These are phyloP conservation scores for Jacaranda mimosifolia DNA, from an alignment of 257 asterid genomes.

Conservation along the genomic window DNA sequence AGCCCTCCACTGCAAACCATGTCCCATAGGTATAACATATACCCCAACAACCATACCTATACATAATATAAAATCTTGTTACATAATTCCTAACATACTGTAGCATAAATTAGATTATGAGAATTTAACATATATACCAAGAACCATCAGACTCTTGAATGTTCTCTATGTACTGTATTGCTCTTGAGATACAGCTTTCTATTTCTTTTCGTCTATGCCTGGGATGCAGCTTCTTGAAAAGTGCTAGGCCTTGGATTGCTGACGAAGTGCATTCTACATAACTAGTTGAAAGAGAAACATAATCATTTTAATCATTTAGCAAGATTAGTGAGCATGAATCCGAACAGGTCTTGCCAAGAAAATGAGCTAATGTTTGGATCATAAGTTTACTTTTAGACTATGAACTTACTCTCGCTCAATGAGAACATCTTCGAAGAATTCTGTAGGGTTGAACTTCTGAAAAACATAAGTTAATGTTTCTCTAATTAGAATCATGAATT, in stretches of 20 bases:
- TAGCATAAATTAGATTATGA: background rate
- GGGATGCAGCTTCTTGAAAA: conserved; percentile 53
- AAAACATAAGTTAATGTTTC: background rate
- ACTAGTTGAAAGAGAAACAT: conserved; percentile 31
- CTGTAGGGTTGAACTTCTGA: conserved; percentile 65
- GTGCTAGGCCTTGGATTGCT: conserved; percentile 52
- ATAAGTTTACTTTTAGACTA: background rate
- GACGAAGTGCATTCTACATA: conserved; percentile 71
- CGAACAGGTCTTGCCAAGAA: background rate
- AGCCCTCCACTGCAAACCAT: conserved; percentile 59
- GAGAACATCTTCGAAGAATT: conserved; percentile 54
- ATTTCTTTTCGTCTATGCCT: conserved; percentile 52
- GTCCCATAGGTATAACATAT: conserved; percentile 67
- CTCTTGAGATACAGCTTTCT: conserved; percentile 50
- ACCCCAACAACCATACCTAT: conserved; percentile 69
- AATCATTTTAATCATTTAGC: background rate
- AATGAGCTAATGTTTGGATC: background rate
- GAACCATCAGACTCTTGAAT: conserved; percentile 61
- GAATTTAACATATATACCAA: conserved; percentile 45
- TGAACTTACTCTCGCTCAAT: conserved; percentile 62
- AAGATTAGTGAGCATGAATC: background rate
- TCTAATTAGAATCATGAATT: background rate
- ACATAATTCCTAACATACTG: background rate
- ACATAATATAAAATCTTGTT: background rate
- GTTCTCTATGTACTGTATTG: conserved; percentile 45